These are phyloP conservation scores for Nephelium lappaceum DNA, from an alignment of 345 rosid species.

Conservation along the genomic window DNA sequence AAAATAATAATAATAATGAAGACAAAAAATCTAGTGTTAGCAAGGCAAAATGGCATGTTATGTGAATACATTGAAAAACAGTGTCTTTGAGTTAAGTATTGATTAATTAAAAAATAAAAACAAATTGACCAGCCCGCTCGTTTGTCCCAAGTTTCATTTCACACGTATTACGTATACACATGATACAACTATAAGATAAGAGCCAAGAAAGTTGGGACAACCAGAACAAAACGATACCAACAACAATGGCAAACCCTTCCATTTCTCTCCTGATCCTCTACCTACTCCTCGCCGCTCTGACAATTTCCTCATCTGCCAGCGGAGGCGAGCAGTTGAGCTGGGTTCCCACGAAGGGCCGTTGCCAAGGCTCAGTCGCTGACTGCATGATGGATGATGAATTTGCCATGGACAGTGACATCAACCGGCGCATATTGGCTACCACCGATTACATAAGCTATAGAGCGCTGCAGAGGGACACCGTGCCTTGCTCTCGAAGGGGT, in stretches of 20 bases:
- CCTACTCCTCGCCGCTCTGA: conserved; percentile 23
- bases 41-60: conserved; percentile 11
- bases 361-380: conserved; percentile 61
- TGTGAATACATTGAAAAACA: conserved; percentile 15
- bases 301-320: conserved; percentile 27
- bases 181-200: neutral
- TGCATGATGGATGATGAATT: conserved; percentile 57
- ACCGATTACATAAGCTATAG: conserved; percentile 69
- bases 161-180: neutral
- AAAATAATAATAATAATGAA: no score
- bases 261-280: conserved; percentile 28
- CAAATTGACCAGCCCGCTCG: conserved; percentile 19
- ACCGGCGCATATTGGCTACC: conserved; percentile 65
- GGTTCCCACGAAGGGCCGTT: conserved; percentile 34
- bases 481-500: conserved; percentile 83
- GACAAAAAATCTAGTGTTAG: no score
- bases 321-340: conserved; percentile 43
- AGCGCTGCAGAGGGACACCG: conserved; percentile 64
- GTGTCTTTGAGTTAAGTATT: conserved; percentile 19
- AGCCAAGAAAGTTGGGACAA: neutral
- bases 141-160: neutral
- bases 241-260: conserved; percentile 43
- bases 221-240: conserved; percentile 7
- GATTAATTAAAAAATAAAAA: conserved; percentile 4
- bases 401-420: conserved; percentile 63